Evolutionary conservation across 805 yeast genomes (phyloP).

Genomic region (Pichia phayaonensis): DNA sequence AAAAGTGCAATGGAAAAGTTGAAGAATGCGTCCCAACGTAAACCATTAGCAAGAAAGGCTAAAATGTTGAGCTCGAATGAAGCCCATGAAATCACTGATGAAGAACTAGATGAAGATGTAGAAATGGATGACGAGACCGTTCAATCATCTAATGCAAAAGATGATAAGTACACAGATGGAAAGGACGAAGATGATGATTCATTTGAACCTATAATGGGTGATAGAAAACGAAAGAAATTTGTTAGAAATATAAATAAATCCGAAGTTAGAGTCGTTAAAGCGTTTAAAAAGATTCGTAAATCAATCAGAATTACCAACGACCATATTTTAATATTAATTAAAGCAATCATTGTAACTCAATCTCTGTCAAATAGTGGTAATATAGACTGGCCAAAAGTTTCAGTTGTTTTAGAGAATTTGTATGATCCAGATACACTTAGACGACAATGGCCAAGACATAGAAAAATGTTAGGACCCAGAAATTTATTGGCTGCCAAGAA

Average conservation of each 20-base stretch:
- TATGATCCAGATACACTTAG: slow-evolving; percentile 38
- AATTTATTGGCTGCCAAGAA: slow-evolving; percentile 47
- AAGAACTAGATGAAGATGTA: neutral
- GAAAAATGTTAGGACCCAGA: slow-evolving; percentile 49
- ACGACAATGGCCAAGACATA: slow-evolving; percentile 64
- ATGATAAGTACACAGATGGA: neutral
- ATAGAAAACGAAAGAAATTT: slow-evolving; percentile 25
- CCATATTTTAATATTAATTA: slow-evolving; percentile 49
- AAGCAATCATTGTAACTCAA: slow-evolving; percentile 61
- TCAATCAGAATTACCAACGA: slow-evolving; percentile 21
- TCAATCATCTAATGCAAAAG: neutral
- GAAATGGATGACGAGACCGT: neutral
- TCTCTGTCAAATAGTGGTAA: slow-evolving; percentile 44
- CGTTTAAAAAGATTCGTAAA: slow-evolving; percentile 20
- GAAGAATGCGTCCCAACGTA: neutral
- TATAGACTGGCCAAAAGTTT: slow-evolving; percentile 61
- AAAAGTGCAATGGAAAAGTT: slow-evolving; percentile 5
- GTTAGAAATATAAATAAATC: slow-evolving; percentile 8
- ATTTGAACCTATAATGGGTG: slow-evolving; percentile 22
- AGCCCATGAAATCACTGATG: neutral
- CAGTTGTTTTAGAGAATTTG: slow-evolving; percentile 37
- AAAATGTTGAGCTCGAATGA: neutral
- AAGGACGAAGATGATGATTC: slow-evolving; percentile 14
- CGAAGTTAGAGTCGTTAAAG: slow-evolving; percentile 12
- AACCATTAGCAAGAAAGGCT: neutral